Conservation (phyloP, 805 yeast species). For the Teunomyces gatunensis region DNA sequence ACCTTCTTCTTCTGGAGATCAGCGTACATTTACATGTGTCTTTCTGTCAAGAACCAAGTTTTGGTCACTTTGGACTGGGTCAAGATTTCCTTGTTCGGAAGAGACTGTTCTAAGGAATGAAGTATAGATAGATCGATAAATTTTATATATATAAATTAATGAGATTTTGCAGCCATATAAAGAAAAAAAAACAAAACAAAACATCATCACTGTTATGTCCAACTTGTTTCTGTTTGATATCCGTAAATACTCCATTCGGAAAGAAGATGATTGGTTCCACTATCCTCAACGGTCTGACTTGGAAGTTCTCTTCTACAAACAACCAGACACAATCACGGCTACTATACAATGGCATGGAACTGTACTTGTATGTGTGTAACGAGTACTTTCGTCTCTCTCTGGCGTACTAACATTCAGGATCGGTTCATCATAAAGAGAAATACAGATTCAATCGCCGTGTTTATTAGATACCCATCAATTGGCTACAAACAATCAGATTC, state of each 20-base stretch:
- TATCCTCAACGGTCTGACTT: slow-evolving; percentile 29
- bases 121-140: background rate
- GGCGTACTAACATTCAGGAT: slow-evolving; percentile 14
- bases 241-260: slow-evolving; percentile 6
- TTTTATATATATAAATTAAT: background rate
- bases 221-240: slow-evolving; percentile 6
- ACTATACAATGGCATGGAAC: slow-evolving; percentile 21
- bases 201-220: background rate
- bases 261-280: slow-evolving; percentile 24
- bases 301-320: slow-evolving; percentile 14
- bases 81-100: slow-evolving; percentile 83
- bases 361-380: slow-evolving; percentile 17
- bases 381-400: background rate
- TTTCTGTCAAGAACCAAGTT: slow-evolving; percentile 83
- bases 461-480: slow-evolving; percentile 24
- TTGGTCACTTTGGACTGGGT: slow-evolving; percentile 87
- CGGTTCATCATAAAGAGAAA: slow-evolving; percentile 5
- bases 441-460: slow-evolving; percentile 13
- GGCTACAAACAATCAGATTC: slow-evolving; percentile 25
- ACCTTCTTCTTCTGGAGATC: slow-evolving; percentile 94
- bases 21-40: slow-evolving; percentile 89
- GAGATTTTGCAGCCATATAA: slow-evolving; percentile 5
- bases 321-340: slow-evolving; percentile 2
- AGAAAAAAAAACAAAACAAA: background rate
- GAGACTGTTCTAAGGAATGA: slow-evolving; percentile 88